Percentiles rank a stretch among this genome's conserved stretches.
phyloP scores from a whole-genome alignment of 2,329 filamentous ascomycete species.

The Plenodomus biglobosus region DNA sequence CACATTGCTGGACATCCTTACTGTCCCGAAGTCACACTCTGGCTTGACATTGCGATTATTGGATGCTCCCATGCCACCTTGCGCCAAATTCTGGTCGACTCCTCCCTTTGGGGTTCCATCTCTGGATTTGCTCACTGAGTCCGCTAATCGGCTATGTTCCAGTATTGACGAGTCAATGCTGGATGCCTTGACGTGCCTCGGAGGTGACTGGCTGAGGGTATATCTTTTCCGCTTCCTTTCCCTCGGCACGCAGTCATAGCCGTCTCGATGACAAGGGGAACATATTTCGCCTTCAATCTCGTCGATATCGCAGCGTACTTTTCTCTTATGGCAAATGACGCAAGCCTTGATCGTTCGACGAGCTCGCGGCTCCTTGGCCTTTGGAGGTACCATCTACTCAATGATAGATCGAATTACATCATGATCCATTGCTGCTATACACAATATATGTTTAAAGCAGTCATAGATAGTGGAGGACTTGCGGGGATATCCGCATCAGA shows the following conservation, averaged over 20 bases:
- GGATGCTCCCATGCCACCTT: no score
- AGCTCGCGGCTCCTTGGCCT: slow-evolving; percentile 20
- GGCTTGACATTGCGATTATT: slow-evolving; percentile 10
- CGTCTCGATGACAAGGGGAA: slow-evolving; percentile 41
- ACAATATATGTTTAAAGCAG: no score
- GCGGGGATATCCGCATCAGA: no score
- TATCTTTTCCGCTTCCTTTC: slow-evolving; percentile 39
- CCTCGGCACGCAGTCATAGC: slow-evolving; percentile 37
- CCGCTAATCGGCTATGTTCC: slow-evolving; percentile 8
- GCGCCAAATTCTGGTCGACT: slow-evolving; percentile 9
- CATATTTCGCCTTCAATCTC: slow-evolving; percentile 41
- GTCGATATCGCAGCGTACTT: slow-evolving; percentile 39
- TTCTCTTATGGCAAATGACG: slow-evolving; percentile 50
- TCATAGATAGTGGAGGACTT: no score
- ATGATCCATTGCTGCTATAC: no score
- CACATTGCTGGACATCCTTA: slow-evolving; percentile 24
- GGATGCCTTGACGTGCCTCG: slow-evolving; percentile 15
- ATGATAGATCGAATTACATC: no score
- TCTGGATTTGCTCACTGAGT: slow-evolving; percentile 1
- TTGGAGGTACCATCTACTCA: slow-evolving; percentile 20
- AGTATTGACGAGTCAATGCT: slow-evolving; percentile 9
- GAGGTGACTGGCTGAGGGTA: slow-evolving; percentile 36
- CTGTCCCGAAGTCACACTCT: slow-evolving; percentile 21
- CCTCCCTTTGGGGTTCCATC: no score
- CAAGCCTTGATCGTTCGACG: slow-evolving; percentile 42